Evolutionary conservation across 192 early-diverging fungal species (phyloP).

Genomic region (Piromyces finnis): DNA sequence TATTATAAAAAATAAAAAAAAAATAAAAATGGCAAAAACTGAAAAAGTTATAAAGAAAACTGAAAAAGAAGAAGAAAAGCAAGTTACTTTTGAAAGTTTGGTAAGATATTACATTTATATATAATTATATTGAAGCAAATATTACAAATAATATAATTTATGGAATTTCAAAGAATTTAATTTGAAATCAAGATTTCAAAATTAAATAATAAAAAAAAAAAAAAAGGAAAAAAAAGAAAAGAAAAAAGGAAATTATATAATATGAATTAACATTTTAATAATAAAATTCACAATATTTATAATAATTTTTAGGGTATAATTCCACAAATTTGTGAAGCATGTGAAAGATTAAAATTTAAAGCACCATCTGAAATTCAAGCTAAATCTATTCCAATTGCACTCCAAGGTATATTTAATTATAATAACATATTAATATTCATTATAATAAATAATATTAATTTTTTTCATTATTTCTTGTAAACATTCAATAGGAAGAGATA

Average conservation of each 20-base stretch:
- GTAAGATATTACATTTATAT: neutral
- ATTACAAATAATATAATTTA: too few relatives aligned
- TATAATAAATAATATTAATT: neutral
- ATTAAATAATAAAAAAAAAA: neutral
- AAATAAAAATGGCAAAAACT: neutral
- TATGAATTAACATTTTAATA: too few relatives aligned
- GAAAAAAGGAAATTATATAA: too few relatives aligned
- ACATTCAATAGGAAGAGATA: neutral
- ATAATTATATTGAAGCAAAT: too few relatives aligned
- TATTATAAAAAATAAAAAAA: too few relatives aligned
- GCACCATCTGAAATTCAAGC: conserved; percentile 80
- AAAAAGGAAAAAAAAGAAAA: too few relatives aligned
- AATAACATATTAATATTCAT: too few relatives aligned
- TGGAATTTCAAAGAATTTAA: too few relatives aligned
- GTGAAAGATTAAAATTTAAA: conserved; percentile 72
- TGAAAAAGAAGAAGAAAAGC: neutral
- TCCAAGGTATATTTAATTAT: conserved; percentile 33
- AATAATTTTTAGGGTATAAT: too few relatives aligned
- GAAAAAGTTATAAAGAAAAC: neutral
- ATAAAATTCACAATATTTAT: too few relatives aligned
- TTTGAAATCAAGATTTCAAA: neutral
- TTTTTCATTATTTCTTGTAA: neutral
- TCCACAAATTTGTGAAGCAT: conserved; percentile 71
- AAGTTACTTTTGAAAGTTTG: neutral
- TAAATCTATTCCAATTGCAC: conserved; percentile 77